Base-by-base conservation (phyloP, 1,139 yeast species). In the Debaryomyces fabryi region DNA sequence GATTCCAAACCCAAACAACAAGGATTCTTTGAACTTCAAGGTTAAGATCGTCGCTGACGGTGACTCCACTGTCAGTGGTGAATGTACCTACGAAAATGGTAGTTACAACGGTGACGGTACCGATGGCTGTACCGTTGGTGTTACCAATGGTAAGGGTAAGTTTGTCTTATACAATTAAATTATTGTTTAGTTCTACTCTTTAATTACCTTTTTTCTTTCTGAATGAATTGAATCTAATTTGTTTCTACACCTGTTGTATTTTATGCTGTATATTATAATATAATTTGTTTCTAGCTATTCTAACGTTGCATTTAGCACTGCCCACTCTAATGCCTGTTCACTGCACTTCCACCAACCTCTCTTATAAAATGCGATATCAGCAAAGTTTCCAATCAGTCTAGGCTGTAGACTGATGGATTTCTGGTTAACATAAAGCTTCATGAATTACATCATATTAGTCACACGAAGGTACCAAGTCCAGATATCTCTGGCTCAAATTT, bases 1-100 rank as follows among this genome's bases (percentile, higher is more conserved):
- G 72, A 86, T 86, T 73, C 92, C 92, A 67, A 86, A 86, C 71
- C 93, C 93, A 61, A 86, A 86, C 78, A 86, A 86, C 77, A 56
- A 60, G 47, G 69, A 73, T 38, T 69, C 86, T 49, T 78, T 85
- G 52, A 85, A 85, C 77, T 86, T 71, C 74, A 85, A 79, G 60
- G 82, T 86, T 54, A 84, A 85, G 71, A 86, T 86, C 61, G 85
- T 76, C 50, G 90, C 86, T 52, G 75, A 77, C 51, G 80, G 76
- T 51, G 71, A 63, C 52, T 71, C 85, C 43, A 61, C 58, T 46
- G 83, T 83, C 45, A 71, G 68, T 52, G 93, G 93, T 57, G 68
- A 72, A 41, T 86, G 93, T 75, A 64, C 64, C 42, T 86, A 86
- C 68, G 85, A 76, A 59, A 68, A 83, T 59, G 91, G 92, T 63